A percentile compares a stretch with the other conserved stretches of the same genome.
Conservation (phyloP, 192 early-diverging fungal species). For the Coemansia reversa region DNA sequence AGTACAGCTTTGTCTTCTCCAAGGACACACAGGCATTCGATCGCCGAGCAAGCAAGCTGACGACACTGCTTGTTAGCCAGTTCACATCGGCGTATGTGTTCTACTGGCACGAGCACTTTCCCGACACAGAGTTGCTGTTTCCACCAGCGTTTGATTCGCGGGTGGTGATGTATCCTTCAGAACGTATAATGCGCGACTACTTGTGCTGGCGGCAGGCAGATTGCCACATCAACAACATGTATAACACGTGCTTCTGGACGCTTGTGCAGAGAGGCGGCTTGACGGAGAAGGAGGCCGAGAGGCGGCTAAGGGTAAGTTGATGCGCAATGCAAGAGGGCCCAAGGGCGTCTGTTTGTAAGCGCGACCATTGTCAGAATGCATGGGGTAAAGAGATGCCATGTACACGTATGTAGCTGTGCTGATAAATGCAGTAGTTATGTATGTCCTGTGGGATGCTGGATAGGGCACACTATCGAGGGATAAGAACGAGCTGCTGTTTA, state of each 20-base stretch:
- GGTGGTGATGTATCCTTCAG: conserved; percentile 82
- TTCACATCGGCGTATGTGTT: conserved; percentile 87
- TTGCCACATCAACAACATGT: conserved; percentile 93
- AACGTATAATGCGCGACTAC: conserved; percentile 85
- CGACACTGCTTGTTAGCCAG: conserved; percentile 74
- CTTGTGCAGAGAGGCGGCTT: conserved; percentile 71
- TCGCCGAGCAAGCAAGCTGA: conserved; percentile 79
- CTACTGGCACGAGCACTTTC: conserved; percentile 77
- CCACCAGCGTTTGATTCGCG: conserved; percentile 92
- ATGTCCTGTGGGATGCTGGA: conserved; percentile 1
- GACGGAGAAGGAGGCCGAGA: conserved; percentile 73
- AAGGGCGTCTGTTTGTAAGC: too few relatives aligned
- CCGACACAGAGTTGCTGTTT: conserved; percentile 61
- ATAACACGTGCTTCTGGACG: conserved; percentile 95
- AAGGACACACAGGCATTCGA: conserved; percentile 65
- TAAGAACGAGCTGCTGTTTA: conserved; percentile 92
- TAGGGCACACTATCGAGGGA: conserved; percentile 83
- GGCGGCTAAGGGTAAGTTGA: conserved; percentile 61
- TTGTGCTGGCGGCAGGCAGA: conserved; percentile 93
- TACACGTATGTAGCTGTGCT: conserved; percentile 7
- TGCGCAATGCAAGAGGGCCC: too few relatives aligned
- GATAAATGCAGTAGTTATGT: neutral
- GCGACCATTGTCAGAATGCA: too few relatives aligned
- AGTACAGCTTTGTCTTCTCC: conserved; percentile 81
- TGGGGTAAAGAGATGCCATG: neutral